phyloP scores from a whole-genome alignment of 768 basidiomycete species.

The Tylopilus rubrobrunneus region DNA sequence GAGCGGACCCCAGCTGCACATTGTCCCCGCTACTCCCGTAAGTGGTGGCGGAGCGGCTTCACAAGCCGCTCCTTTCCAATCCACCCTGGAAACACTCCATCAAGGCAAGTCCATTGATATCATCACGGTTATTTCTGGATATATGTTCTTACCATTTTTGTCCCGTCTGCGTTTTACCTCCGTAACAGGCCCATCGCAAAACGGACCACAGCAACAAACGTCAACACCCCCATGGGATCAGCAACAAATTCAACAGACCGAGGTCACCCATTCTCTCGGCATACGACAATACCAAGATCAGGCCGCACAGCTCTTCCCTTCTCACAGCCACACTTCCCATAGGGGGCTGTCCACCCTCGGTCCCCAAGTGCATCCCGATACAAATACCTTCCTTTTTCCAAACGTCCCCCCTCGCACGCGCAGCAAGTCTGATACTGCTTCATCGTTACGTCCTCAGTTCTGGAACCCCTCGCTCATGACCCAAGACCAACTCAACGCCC shows the following conservation, averaged over 20 bases:
- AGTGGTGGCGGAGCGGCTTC: constrained; percentile 52
- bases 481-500: constrained; percentile 32
- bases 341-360: constrained; percentile 34
- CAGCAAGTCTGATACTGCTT: constrained; percentile 57
- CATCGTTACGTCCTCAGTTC: constrained; percentile 45
- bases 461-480: constrained; percentile 45
- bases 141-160: constrained; percentile 27
- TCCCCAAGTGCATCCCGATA: constrained; percentile 33
- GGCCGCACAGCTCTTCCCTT: constrained; percentile 26
- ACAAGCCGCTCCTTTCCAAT: constrained; percentile 50
- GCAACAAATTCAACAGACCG: constrained; percentile 34
- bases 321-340: constrained; percentile 28
- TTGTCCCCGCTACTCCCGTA: constrained; percentile 82
- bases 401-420: constrained; percentile 41
- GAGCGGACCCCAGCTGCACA: constrained; percentile 63
- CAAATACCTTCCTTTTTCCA: constrained; percentile 39
- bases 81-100: constrained; percentile 45
- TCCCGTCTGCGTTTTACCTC: constrained; percentile 24
- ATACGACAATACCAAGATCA: constrained; percentile 28
- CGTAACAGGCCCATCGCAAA: constrained; percentile 31
- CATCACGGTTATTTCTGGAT: constrained; percentile 32
- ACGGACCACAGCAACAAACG: constrained; percentile 30
- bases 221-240: constrained; percentile 35
- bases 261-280: constrained; percentile 28
- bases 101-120: constrained; percentile 46